Evolutionary conservation across 177 flowering plant species (phyloP).

Genomic region (Tripterygium wilfordii): DNA sequence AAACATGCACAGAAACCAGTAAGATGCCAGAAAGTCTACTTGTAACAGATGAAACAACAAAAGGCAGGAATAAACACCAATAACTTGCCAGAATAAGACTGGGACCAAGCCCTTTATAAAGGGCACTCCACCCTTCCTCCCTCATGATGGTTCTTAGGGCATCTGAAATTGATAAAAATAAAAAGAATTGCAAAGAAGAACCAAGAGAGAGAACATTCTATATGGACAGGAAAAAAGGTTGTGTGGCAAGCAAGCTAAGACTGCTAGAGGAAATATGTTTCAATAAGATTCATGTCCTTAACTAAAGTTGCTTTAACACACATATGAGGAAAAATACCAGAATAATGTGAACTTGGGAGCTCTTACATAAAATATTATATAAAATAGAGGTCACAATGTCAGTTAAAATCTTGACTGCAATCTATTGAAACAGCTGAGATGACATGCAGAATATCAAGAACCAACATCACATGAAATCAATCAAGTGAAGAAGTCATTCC

Average conservation of each 20-base stretch:
- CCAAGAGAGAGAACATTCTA: not conserved
- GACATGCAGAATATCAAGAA: too few species aligned
- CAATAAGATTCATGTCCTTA: too few species aligned
- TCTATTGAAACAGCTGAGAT: too few species aligned
- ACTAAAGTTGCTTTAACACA: too few species aligned
- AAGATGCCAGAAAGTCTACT: conserved; percentile 1
- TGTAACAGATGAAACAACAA: not conserved
- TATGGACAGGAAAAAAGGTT: not conserved
- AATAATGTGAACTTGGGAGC: not conserved
- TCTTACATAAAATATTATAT: too few species aligned
- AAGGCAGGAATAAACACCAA: not conserved
- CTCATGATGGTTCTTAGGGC: conserved; percentile 84
- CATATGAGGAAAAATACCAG: too few species aligned
- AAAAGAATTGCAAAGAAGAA: not conserved
- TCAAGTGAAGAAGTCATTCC: not conserved
- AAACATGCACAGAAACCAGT: conserved; percentile 19
- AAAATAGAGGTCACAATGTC: too few species aligned
- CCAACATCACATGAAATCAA: too few species aligned
- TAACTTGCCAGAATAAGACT: conserved; percentile 74
- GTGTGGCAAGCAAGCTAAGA: not conserved
- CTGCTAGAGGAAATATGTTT: not conserved
- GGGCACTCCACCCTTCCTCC: conserved; percentile 93
- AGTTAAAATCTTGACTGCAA: too few species aligned
- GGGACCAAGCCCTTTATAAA: conserved; percentile 86
- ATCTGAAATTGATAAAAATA: conserved; percentile 42